Conservation (phyloP, 192 early-diverging fungal species). For the Mortierella antarctica region DNA sequence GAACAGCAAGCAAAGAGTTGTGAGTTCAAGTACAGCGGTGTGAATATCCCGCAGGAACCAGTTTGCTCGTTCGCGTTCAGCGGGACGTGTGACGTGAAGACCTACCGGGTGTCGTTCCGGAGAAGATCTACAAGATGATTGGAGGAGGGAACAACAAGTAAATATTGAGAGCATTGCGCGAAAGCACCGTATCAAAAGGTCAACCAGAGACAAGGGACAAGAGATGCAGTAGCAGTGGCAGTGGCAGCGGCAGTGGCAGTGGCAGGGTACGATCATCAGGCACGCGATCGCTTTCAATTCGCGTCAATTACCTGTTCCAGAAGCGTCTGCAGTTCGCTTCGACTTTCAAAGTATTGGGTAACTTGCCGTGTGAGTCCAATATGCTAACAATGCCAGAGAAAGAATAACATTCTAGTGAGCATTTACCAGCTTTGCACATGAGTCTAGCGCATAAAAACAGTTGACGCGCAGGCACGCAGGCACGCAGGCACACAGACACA, state of each 20-base stretch:
- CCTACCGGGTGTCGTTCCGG: conserved; percentile 51
- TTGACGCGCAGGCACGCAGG: too few species aligned
- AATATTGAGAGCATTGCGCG: background rate
- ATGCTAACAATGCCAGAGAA: conserved; percentile 15
- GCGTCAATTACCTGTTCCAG: conserved; percentile 33
- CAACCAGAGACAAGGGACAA: background rate
- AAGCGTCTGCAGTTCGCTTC: conserved; percentile 25
- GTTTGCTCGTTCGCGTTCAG: background rate
- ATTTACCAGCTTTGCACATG: background rate
- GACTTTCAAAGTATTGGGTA: conserved; percentile 49
- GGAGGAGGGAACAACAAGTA: background rate
- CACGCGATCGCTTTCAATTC: background rate
- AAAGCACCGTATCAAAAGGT: background rate
- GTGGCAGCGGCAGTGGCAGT: too few species aligned
- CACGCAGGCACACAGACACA: too few species aligned
- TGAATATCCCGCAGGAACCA: background rate
- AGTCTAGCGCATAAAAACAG: background rate
- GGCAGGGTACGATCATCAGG: background rate
- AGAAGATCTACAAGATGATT: conserved; percentile 39
- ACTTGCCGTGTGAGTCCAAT: conserved; percentile 51
- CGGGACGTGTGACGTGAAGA: background rate
- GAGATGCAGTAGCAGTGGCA: too few species aligned
- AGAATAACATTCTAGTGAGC: background rate
- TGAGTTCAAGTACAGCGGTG: background rate
- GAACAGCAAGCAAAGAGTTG: background rate